Percentiles rank a stretch among this genome's conserved stretches.
Conservation (phyloP, 495 filamentous ascomycete species). For the Ramalina peruviana region DNA sequence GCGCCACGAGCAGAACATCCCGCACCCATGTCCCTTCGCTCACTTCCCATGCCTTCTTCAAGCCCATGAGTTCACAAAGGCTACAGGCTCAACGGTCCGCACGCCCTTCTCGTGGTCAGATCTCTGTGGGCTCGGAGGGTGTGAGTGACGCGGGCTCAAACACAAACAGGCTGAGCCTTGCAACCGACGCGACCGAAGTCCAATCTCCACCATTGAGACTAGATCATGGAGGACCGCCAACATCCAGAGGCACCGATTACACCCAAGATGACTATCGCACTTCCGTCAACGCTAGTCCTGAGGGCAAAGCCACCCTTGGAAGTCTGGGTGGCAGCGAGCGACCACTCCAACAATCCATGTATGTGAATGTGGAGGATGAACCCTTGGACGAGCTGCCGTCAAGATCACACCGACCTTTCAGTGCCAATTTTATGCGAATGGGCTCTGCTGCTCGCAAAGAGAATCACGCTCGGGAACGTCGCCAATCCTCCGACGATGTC, state of each 20-base stretch:
- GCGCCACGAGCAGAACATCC: constrained; percentile 59
- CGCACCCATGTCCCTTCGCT: constrained; percentile 82
- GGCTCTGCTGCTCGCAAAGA: constrained; percentile 34
- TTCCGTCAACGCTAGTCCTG: constrained; percentile 63
- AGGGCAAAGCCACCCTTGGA: constrained; percentile 44
- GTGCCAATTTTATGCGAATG: constrained; percentile 37
- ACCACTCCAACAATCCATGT: constrained; percentile 45
- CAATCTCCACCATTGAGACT: constrained; percentile 28
- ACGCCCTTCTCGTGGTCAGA: constrained; percentile 32
- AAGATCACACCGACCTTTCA: constrained; percentile 57
- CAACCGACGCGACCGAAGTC: constrained; percentile 30
- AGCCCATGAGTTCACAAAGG: constrained; percentile 91
- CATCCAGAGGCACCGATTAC: constrained; percentile 65
- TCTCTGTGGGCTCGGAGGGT: constrained; percentile 29
- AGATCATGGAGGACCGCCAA: constrained; percentile 45
- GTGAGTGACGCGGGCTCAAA: constrained; percentile 28
- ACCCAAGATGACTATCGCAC: constrained; percentile 53
- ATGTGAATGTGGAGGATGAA: constrained; percentile 35
- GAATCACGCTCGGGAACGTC: constrained; percentile 54
- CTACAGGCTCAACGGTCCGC: constrained; percentile 77
- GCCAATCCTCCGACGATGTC: constrained; percentile 63
- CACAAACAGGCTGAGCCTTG: constrained; percentile 35
- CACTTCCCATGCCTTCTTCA: constrained; percentile 81
- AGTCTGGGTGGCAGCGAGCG: constrained; percentile 63
- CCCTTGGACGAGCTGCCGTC: too few relatives aligned